Conservation (phyloP, 2,329 filamentous ascomycete genomes). For the Colletotrichum lindemuthianum region DNA sequence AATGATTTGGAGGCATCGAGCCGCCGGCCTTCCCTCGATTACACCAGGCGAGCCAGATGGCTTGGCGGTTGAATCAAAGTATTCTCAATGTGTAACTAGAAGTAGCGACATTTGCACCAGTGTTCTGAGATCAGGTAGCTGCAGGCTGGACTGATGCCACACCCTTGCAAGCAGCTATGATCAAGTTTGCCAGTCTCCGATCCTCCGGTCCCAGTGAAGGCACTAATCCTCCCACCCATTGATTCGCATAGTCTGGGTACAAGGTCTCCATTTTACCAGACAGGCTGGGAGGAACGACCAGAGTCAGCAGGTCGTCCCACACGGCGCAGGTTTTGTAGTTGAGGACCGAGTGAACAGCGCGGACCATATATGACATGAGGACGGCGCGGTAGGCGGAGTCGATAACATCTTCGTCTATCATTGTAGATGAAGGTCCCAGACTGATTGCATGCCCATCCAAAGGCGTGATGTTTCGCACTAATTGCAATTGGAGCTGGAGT, state of each 20-base stretch:
- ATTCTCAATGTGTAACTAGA: too few relatives aligned
- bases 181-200: conserved; percentile 8
- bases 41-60: too few relatives aligned
- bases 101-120: too few relatives aligned
- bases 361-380: conserved; percentile 14
- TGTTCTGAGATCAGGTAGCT: too few relatives aligned
- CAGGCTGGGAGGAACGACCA: conserved; percentile 6
- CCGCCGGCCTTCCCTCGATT: too few relatives aligned
- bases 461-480: background rate
- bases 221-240: background rate
- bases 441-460: too few relatives aligned
- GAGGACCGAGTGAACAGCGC: conserved; percentile 17
- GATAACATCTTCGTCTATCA: background rate
- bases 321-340: conserved; percentile 7
- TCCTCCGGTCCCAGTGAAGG: background rate
- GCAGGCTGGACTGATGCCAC: background rate
- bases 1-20: too few relatives aligned
- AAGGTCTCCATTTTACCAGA: background rate
- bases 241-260: conserved; percentile 18
- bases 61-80: too few relatives aligned
- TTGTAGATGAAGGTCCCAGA: background rate
- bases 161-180: conserved; percentile 21
- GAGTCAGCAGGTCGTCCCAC: conserved; percentile 13
- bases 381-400: conserved; percentile 16
- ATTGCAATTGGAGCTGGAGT: conserved; percentile 8